phyloP scores from a whole-genome alignment of 2,329 filamentous ascomycete genomes.

The Coniochaeta ligniaria region DNA sequence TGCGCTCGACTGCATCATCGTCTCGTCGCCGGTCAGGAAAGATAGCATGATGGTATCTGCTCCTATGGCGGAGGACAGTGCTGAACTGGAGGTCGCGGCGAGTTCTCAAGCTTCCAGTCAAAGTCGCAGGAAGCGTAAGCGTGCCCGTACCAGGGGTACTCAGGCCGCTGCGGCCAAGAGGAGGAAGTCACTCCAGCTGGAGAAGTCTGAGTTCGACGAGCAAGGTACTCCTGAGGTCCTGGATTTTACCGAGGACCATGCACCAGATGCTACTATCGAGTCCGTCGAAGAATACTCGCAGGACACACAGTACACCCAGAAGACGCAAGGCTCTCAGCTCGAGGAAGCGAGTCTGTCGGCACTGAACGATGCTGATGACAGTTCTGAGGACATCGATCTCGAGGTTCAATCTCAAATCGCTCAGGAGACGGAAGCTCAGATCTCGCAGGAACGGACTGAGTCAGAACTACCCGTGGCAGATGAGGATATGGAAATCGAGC shows the following conservation, averaged over 20 bases:
- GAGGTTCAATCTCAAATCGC: conserved; percentile 22
- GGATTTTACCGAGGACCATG: not conserved
- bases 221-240: not conserved
- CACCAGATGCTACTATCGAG: not conserved
- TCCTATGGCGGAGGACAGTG: conserved; percentile 1
- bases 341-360: not conserved
- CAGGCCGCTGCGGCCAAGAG: not conserved
- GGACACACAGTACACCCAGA: not conserved
- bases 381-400: conserved; percentile 14
- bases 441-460: conserved; percentile 11
- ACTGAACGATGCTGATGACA: not conserved
- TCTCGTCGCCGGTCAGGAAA: conserved; percentile 7
- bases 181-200: not conserved
- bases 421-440: conserved; percentile 10
- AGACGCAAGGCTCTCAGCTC: not conserved
- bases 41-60: conserved; percentile 5
- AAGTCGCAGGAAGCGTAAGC: not conserved
- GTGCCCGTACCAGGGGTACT: not conserved
- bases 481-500: not conserved
- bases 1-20: conserved; percentile 23
- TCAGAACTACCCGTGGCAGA: not conserved
- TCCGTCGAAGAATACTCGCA: not conserved
- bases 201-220: not conserved
- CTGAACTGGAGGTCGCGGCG: conserved; percentile 1
- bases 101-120: not conserved